These are phyloP conservation scores for Exophiala aquamarina DNA, from an alignment of 2,329 filamentous ascomycete genomes.

Conservation along the genomic window DNA sequence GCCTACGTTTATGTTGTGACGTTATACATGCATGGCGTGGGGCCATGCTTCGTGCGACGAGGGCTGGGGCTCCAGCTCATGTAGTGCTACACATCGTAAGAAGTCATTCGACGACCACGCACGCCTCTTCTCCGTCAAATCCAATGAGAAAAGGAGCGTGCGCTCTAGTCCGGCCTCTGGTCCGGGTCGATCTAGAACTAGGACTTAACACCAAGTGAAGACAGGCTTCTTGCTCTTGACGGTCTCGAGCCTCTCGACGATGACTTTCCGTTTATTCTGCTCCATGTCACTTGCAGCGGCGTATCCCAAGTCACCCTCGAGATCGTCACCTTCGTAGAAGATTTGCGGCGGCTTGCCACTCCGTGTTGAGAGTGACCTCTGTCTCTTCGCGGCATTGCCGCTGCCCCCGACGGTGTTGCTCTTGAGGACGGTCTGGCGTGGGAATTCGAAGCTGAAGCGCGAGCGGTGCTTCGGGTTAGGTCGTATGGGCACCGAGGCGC, in stretches of 20 bases:
- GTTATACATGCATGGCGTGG: no score
- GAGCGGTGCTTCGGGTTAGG: conserved; percentile 29
- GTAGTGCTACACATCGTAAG: no score
- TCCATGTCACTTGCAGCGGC: conserved; percentile 93
- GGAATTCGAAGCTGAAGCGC: conserved; percentile 32
- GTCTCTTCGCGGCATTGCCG: conserved; percentile 8
- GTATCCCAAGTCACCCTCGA: conserved; percentile 91
- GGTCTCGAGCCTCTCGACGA: conserved; percentile 92
- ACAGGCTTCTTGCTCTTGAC: conserved; percentile 95
- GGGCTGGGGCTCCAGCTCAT: no score
- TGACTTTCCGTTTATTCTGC: conserved; percentile 86
- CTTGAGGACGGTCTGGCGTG: conserved; percentile 61
- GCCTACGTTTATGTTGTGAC: no score
- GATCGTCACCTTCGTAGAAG: conserved; percentile 60
- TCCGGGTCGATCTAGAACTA: no score
- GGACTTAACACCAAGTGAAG: conserved; percentile 86
- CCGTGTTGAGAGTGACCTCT: conserved; percentile 23
- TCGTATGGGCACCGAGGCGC: conserved; percentile 39
- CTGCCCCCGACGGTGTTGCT: conserved; percentile 12
- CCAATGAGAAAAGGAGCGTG: no score
- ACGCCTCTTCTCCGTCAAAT: no score
- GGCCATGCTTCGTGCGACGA: no score
- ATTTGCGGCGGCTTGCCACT: conserved; percentile 17
- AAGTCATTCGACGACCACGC: no score
- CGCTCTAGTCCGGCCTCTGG: no score